Percentiles rank a stretch among this genome's conserved stretches.
These are phyloP conservation scores for Neurospora pannonica DNA, from an alignment of 495 filamentous ascomycete species.

Conservation along the genomic window DNA sequence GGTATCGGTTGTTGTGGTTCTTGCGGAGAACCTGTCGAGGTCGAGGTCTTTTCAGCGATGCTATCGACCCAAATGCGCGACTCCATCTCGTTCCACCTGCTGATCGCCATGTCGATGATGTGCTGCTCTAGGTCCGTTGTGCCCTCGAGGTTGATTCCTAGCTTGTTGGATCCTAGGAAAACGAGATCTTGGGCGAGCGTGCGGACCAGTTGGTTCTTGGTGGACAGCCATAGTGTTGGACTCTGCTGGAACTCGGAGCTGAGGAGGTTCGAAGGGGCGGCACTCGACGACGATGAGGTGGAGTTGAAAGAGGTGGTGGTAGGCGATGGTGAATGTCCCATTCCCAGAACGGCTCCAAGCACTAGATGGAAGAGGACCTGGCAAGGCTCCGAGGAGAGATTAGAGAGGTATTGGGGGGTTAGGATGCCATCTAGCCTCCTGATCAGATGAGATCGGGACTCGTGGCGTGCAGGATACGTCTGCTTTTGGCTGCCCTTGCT, in stretches of 20 bases:
- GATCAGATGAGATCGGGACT: slow-evolving; percentile 18
- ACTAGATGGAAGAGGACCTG: slow-evolving; percentile 25
- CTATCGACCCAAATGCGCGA: slow-evolving; percentile 15
- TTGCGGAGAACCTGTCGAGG: background rate
- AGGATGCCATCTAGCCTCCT: slow-evolving; percentile 20
- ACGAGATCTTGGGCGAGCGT: slow-evolving; percentile 28
- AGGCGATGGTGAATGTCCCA: slow-evolving; percentile 8
- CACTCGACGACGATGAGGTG: background rate
- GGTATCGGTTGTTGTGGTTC: background rate
- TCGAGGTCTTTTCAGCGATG: background rate
- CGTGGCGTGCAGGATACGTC: slow-evolving; percentile 9
- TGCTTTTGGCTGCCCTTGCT: slow-evolving; percentile 1
- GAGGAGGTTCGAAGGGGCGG: background rate
- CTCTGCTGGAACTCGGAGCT: slow-evolving; percentile 14
- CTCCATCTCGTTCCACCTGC: slow-evolving; percentile 23
- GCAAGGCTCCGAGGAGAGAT: slow-evolving; percentile 6
- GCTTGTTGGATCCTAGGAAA: slow-evolving; percentile 17
- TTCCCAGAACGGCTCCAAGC: slow-evolving; percentile 17
- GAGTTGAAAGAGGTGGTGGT: background rate
- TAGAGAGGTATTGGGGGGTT: slow-evolving; percentile 19
- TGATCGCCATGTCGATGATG: slow-evolving; percentile 21
- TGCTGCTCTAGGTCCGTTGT: slow-evolving; percentile 17
- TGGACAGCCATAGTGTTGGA: slow-evolving; percentile 25
- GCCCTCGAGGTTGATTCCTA: slow-evolving; percentile 22
- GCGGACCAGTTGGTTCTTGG: slow-evolving; percentile 25